These are phyloP conservation scores for Rhizophora apiculata DNA, from an alignment of 345 rosid species.

Conservation along the genomic window DNA sequence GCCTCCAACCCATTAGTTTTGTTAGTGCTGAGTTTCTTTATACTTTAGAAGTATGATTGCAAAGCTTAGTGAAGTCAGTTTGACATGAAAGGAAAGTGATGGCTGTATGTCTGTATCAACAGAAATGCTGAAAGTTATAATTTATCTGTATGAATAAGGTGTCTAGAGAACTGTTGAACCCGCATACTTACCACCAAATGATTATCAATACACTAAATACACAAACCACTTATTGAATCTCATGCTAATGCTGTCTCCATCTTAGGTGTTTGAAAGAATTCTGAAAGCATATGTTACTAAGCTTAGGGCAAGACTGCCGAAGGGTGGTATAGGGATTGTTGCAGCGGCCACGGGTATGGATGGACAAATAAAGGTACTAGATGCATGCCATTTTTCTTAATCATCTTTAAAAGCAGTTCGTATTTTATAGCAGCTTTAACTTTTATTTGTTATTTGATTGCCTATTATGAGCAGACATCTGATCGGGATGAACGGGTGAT, in stretches of 20 bases:
- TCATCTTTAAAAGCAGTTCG: slow-evolving; percentile 2
- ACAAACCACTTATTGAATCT: not conserved
- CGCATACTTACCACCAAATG: too few relatives aligned
- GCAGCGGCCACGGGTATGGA: slow-evolving; percentile 99
- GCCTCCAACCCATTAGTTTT: too few relatives aligned
- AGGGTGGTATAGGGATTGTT: slow-evolving; percentile 91
- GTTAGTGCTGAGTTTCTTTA: too few relatives aligned
- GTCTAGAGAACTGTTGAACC: too few relatives aligned
- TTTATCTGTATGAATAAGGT: too few relatives aligned
- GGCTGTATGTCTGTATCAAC: too few relatives aligned
- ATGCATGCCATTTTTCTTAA: not conserved
- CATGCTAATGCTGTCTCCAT: slow-evolving; percentile 10
- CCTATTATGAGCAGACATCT: slow-evolving; percentile 57
- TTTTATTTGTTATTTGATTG: slow-evolving; percentile 9
- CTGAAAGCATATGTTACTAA: slow-evolving; percentile 87
- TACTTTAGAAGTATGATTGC: too few relatives aligned
- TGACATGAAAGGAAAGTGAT: too few relatives aligned
- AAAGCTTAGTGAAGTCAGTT: too few relatives aligned
- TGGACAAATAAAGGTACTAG: slow-evolving; percentile 81
- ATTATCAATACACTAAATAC: not conserved
- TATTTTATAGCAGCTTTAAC: slow-evolving; percentile 13
- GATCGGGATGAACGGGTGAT: slow-evolving; percentile 93
- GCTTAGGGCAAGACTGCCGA: slow-evolving; percentile 85
- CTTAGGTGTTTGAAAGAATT: slow-evolving; percentile 88
- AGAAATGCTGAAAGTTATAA: too few relatives aligned